Evolutionary conservation across 2,329 filamentous ascomycete genomes (phyloP).

Genomic region (Triangularia setosa): DNA sequence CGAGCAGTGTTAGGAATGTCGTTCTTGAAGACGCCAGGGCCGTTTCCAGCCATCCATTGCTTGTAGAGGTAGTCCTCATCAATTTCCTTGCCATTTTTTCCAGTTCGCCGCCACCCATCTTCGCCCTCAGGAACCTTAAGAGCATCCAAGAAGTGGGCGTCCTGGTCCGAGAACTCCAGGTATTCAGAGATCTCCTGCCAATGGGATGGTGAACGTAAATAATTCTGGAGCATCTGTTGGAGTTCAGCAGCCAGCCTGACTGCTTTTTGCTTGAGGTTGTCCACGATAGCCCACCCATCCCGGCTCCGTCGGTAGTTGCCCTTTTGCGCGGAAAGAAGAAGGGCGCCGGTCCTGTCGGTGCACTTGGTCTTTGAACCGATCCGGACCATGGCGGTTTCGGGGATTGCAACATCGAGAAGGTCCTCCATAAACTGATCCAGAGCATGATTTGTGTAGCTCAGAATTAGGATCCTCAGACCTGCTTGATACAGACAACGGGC

Average conservation of each 20-base stretch:
- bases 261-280: constrained; percentile 37
- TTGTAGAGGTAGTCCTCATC: constrained; percentile 47
- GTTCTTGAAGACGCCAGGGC: constrained; percentile 41
- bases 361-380: constrained; percentile 61
- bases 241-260: constrained; percentile 25
- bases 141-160: constrained; percentile 51
- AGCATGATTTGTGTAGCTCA: constrained; percentile 67
- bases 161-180: constrained; percentile 50
- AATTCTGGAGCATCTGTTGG: constrained; percentile 17
- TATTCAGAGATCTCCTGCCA: constrained; percentile 36
- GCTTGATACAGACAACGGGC: constrained; percentile 51
- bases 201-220: constrained; percentile 9
- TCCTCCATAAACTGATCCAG: constrained; percentile 65
- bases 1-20: constrained; percentile 27
- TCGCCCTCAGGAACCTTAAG: constrained; percentile 46
- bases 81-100: constrained; percentile 42
- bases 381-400: constrained; percentile 48
- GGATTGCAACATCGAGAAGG: constrained; percentile 56
- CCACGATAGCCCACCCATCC: constrained; percentile 39
- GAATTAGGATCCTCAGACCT: constrained; percentile 56
- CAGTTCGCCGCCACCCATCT: constrained; percentile 46
- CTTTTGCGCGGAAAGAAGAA: constrained; percentile 45
- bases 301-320: constrained; percentile 31
- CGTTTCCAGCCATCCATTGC: constrained; percentile 47
- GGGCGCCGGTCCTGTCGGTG: constrained; percentile 42